Percentiles rank a stretch among this genome's conserved stretches.
phyloP scores from a whole-genome alignment of 441 rosid genomes.

The Arabidopsis hybrid region DNA sequence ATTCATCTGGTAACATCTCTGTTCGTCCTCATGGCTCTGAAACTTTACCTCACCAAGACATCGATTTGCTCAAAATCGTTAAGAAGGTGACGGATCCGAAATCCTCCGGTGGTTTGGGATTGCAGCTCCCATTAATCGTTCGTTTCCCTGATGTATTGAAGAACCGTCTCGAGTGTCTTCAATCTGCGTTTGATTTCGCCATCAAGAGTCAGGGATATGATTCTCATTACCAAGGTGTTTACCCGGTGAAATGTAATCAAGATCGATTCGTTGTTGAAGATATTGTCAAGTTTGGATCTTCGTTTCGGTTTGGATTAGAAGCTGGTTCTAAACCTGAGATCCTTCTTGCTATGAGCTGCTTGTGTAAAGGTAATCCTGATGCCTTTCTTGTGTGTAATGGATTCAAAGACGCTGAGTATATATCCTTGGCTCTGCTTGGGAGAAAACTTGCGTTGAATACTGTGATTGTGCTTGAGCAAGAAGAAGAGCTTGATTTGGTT shows the following conservation, averaged over 20 bases:
- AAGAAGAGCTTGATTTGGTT: conserved; percentile 86
- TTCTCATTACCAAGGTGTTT: conserved; percentile 91
- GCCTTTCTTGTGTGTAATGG: conserved; percentile 88
- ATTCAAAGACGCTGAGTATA: conserved; percentile 84
- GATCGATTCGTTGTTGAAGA: conserved; percentile 93
- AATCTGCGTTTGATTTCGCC: conserved; percentile 80
- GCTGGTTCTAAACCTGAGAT: conserved; percentile 99
- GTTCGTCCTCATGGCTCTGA: conserved; percentile 75
- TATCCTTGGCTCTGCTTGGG: conserved; percentile 80
- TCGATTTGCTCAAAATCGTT: conserved; percentile 80
- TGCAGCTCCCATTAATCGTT: conserved; percentile 77
- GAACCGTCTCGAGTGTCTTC: conserved; percentile 84
- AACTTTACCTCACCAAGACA: conserved; percentile 83
- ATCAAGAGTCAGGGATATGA: conserved; percentile 63
- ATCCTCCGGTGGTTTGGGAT: conserved; percentile 79
- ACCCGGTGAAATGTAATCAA: conserved; percentile 95
- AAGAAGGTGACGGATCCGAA: conserved; percentile 86
- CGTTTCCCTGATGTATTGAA: conserved; percentile 88
- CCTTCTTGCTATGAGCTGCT: conserved; percentile 89
- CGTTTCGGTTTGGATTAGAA: conserved; percentile 87
- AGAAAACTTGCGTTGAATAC: conserved; percentile 74
- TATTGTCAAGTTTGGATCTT: conserved; percentile 77
- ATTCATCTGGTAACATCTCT: conserved; percentile 76
- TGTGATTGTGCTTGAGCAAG: conserved; percentile 90
- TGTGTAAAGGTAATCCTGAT: conserved; percentile 83